phyloP scores from a whole-genome alignment of 164 flowering plant species.

The Vitis amurensis region DNA sequence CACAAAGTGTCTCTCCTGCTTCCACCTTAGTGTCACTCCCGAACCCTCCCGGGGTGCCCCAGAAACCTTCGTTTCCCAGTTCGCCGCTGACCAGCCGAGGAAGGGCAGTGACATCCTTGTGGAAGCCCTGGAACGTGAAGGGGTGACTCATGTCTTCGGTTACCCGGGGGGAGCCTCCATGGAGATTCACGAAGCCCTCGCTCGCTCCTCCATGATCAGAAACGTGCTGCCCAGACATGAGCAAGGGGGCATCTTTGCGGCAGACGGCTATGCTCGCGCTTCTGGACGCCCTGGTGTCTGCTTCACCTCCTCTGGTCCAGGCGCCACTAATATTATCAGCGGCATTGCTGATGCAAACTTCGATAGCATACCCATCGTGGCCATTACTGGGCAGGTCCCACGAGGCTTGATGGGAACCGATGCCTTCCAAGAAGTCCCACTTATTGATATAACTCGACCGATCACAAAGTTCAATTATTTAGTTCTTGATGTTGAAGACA shows the following conservation, averaged over 20 bases:
- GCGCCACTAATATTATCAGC: slow-evolving; percentile 72
- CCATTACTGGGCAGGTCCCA: slow-evolving; percentile 74
- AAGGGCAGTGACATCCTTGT: slow-evolving; percentile 71
- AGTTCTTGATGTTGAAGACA: slow-evolving; percentile 61
- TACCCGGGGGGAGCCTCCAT: slow-evolving; percentile 76
- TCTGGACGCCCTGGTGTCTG: slow-evolving; percentile 67
- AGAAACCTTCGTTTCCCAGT: slow-evolving; percentile 29
- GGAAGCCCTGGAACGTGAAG: slow-evolving; percentile 70
- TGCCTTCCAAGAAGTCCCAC: slow-evolving; percentile 73
- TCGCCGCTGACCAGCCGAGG: slow-evolving; percentile 47
- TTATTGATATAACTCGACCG: slow-evolving; percentile 69
- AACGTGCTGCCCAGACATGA: slow-evolving; percentile 70
- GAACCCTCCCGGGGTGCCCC: background rate
- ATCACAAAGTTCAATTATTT: slow-evolving; percentile 74
- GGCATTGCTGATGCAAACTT: slow-evolving; percentile 74
- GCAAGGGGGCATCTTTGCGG: slow-evolving; percentile 72
- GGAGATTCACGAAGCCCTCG: slow-evolving; percentile 82
- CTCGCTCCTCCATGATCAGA: slow-evolving; percentile 48
- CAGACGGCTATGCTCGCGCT: slow-evolving; percentile 68
- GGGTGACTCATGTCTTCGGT: slow-evolving; percentile 56
- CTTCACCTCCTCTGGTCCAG: slow-evolving; percentile 80
- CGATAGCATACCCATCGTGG: slow-evolving; percentile 66
- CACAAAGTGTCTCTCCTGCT: no score
- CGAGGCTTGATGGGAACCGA: slow-evolving; percentile 73
- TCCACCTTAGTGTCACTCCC: no score